Evolutionary conservation across 2,329 filamentous ascomycete species (phyloP), one percentile per base, ranked within the genome.

Genomic region (Stylonectria norvegica): DNA sequence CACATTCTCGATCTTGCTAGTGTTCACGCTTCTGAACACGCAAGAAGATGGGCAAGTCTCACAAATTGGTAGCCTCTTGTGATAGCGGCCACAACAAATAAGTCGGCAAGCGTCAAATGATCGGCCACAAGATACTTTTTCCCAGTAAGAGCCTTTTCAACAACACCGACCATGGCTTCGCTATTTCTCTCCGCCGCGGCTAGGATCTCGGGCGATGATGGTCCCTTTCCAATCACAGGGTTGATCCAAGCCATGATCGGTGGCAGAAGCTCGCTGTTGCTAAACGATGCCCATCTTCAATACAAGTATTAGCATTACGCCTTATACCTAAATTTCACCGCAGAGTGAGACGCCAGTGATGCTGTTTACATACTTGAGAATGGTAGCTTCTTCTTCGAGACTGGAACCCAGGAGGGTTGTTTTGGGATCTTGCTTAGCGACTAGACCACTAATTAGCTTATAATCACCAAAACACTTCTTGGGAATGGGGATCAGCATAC

Each of bases 161-260:
- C 34, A 5, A 34, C 34, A 20, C 37, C 30, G 5, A 44, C 42
- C 42, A 44, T 40, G n/a, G 22, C 20, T n/a, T 44, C 42, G 15
- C 37, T 40, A 20, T 41, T 41, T 31, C 41, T 40, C 30, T 44
- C 42, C 3, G 25, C 37, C 3, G 29, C 20, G 10, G 42, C 42
- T 9, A 41, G 42, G 12, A 43, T 43, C 16, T 44, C 32, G 3
- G 42, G 33, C 4, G 38, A 34, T 27, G 42, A 40, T 17, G 42
- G 34, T 17, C 34, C 22, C 9, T 44, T 40, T 12, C 42, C 42
- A 14, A 34, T 41, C 10, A 45, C 42, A 5, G 42, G 42, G 30
- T 45, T 45, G 19, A 45, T 45, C 42, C 42, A 45, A 6, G 37
- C 38, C 42, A 44, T 44, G 20, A 44, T 44, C 4, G 42, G 42